Conservation (phyloP, 2,329 filamentous ascomycete species). For the Rutstroemia sp. region DNA sequence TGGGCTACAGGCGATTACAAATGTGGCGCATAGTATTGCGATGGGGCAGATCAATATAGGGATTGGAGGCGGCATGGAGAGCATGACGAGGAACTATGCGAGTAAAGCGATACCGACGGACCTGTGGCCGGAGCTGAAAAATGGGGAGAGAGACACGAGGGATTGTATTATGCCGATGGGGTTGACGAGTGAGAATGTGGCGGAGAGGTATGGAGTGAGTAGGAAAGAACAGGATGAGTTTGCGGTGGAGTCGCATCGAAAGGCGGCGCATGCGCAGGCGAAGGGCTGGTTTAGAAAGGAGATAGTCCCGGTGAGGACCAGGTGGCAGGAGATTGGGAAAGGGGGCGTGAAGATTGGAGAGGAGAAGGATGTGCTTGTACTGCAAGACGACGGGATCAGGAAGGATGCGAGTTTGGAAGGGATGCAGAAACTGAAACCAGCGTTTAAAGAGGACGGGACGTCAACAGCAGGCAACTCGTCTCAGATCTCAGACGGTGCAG, state of each 20-base stretch:
- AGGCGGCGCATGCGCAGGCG: conserved; percentile 63
- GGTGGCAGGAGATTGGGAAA: conserved; percentile 57
- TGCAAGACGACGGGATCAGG: conserved; percentile 77
- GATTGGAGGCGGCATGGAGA: conserved; percentile 88
- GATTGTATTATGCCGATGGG: conserved; percentile 97
- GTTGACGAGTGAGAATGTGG: conserved; percentile 82
- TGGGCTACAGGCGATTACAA: conserved; percentile 68
- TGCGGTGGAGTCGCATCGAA: conserved; percentile 64
- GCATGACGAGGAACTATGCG: conserved; percentile 90
- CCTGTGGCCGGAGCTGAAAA: conserved; percentile 66
- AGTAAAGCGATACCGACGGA: conserved; percentile 75
- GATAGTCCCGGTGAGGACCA: conserved; percentile 72
- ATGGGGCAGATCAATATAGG: conserved; percentile 64
- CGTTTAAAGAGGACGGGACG: conserved; percentile 66
- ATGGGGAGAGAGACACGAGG: conserved; percentile 58
- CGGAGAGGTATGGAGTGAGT: conserved; percentile 63
- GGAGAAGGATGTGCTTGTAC: conserved; percentile 57
- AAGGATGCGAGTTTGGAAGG: conserved; percentile 59
- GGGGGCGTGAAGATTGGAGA: conserved; percentile 47
- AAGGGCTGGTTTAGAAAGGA: conserved; percentile 67
- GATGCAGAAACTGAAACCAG: conserved; percentile 74
- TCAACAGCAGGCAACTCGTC: conserved; percentile 81
- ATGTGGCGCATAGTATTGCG: conserved; percentile 68
- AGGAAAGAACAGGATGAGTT: conserved; percentile 77
- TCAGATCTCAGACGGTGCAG: conserved; percentile 84